phyloP scores from a whole-genome alignment of 2,329 filamentous ascomycete genomes.

The Verticillium klebahnii region DNA sequence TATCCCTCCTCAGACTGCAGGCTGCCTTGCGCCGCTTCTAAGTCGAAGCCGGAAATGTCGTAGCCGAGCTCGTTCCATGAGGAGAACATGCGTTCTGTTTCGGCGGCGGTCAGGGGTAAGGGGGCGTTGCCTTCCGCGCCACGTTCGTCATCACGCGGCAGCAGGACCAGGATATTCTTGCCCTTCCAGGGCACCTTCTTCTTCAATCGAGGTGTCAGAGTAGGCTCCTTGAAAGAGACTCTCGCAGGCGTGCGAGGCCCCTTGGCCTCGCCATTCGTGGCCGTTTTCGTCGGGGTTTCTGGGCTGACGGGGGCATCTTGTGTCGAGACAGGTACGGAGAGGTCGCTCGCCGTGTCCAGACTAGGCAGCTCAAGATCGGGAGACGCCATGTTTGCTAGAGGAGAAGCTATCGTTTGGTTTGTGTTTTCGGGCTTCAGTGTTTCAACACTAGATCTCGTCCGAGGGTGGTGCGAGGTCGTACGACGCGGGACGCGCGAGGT shows the following conservation, averaged over 20 bases:
- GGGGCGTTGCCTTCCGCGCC: slow-evolving; percentile 52
- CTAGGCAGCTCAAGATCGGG: slow-evolving; percentile 8
- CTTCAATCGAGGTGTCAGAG: slow-evolving; percentile 52
- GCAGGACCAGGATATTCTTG: slow-evolving; percentile 66
- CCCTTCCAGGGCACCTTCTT: slow-evolving; percentile 73
- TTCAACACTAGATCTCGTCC: slow-evolving; percentile 50
- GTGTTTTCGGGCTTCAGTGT: slow-evolving; percentile 38
- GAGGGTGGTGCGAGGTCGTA: slow-evolving; percentile 31
- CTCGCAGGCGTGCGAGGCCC: slow-evolving; percentile 29
- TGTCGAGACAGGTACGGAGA: slow-evolving; percentile 9
- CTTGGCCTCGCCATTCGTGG: slow-evolving; percentile 21
- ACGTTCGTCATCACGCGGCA: slow-evolving; percentile 64
- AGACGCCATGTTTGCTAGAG: slow-evolving; percentile 8
- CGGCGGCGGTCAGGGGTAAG: slow-evolving; percentile 48
- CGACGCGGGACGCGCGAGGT: neutral
- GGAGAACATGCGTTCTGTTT: slow-evolving; percentile 57
- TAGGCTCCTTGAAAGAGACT: slow-evolving; percentile 29
- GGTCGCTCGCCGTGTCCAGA: slow-evolving; percentile 6
- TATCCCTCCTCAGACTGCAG: slow-evolving; percentile 28
- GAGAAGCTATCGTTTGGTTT: neutral
- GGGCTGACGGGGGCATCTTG: slow-evolving; percentile 20
- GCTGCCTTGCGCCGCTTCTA: slow-evolving; percentile 30
- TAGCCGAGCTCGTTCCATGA: slow-evolving; percentile 69
- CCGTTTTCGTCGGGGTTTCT: slow-evolving; percentile 25
- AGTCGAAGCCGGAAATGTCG: slow-evolving; percentile 62